Percentiles rank a stretch among this genome's conserved stretches.
Evolutionary conservation across 345 rosid genomes (phyloP).

Genomic region (Eucalyptus microcorys): DNA sequence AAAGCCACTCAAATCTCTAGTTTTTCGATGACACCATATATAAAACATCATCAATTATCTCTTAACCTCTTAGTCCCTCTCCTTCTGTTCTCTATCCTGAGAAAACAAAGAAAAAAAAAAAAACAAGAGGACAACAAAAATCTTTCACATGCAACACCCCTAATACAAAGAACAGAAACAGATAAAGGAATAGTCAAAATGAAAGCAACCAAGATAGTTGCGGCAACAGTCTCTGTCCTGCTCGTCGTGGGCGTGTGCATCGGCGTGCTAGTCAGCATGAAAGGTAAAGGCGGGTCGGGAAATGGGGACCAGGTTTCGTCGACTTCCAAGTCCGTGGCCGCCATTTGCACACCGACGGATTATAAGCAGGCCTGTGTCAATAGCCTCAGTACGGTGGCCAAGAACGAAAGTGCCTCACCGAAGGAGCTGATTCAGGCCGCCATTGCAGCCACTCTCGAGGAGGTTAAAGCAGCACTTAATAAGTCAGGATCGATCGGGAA

Average conservation of each 20-base stretch:
- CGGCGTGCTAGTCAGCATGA: not conserved
- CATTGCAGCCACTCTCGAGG: conserved; percentile 6
- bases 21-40: not conserved
- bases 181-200: not conserved
- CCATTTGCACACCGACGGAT: conserved; percentile 15
- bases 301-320: not conserved
- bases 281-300: not conserved
- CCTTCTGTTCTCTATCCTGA: not conserved
- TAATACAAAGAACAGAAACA: not conserved
- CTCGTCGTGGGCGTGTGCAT: conserved; percentile 16
- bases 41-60: not conserved
- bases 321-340: conserved; percentile 10
- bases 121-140: not conserved
- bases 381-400: conserved; percentile 1
- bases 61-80: not conserved
- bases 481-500: not conserved
- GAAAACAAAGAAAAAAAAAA: not conserved
- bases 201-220: not conserved
- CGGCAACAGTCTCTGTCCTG: conserved; percentile 7
- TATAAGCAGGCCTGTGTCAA: conserved; percentile 18
- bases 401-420: conserved; percentile 3
- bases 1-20: not conserved
- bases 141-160: not conserved
- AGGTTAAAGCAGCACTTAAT: conserved; percentile 4
- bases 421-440: conserved; percentile 26